Conservation (phyloP, 2,329 filamentous ascomycete genomes). For the Cladosporium sp. region DNA sequence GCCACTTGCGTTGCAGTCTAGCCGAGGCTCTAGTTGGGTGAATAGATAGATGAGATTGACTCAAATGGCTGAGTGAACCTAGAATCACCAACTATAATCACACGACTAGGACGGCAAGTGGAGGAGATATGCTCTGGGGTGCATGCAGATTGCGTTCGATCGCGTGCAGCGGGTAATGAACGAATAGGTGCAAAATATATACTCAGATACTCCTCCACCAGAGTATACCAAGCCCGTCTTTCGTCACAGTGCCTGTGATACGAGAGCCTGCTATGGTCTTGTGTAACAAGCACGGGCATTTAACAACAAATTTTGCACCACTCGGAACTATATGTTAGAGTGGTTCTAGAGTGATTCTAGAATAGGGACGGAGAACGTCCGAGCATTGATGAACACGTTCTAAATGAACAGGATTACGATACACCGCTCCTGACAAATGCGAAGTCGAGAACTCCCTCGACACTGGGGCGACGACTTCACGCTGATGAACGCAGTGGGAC, state of each 20-base stretch:
- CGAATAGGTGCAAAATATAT: background rate
- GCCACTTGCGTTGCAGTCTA: constrained; percentile 9
- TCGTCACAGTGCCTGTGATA: background rate
- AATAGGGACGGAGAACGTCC: background rate
- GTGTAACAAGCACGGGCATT: background rate
- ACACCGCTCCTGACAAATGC: background rate
- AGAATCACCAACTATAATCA: background rate
- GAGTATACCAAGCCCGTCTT: background rate
- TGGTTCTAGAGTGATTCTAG: background rate
- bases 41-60: background rate
- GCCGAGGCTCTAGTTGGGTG: constrained; percentile 11
- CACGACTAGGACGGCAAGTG: constrained; percentile 1
- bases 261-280: background rate
- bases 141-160: background rate
- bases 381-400: background rate
- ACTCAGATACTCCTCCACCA: background rate
- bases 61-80: background rate
- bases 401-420: background rate
- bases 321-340: background rate
- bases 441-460: background rate
- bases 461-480: background rate
- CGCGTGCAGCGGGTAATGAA: background rate
- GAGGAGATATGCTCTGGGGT: constrained; percentile 2
- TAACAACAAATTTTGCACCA: background rate
- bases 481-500: background rate